Evolutionary conservation across 306 rosid species (phyloP).

Genomic region (Ormosia semicastrata): DNA sequence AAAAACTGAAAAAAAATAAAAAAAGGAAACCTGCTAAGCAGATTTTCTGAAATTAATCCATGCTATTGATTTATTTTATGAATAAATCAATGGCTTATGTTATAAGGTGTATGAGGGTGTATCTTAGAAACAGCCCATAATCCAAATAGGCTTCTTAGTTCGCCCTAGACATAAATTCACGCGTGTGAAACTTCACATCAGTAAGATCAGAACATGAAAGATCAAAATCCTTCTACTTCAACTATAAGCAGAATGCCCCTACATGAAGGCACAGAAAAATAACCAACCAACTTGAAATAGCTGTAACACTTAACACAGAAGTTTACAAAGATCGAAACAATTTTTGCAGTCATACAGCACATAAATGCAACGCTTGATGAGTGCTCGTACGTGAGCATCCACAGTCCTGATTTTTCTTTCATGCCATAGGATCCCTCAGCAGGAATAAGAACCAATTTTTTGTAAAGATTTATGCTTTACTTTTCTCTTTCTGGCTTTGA

Average conservation of each 20-base stretch:
- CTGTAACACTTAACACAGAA: slow-evolving; percentile 44
- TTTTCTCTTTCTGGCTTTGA: slow-evolving; percentile 49
- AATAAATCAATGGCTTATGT: too few species aligned
- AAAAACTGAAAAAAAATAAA: too few species aligned
- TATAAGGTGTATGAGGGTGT: too few species aligned
- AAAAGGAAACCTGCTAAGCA: too few species aligned
- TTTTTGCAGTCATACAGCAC: slow-evolving; percentile 58
- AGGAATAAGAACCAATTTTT: slow-evolving; percentile 35
- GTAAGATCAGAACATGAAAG: slow-evolving; percentile 32
- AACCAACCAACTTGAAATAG: slow-evolving; percentile 28
- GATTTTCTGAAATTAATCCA: too few species aligned
- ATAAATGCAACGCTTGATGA: slow-evolving; percentile 39
- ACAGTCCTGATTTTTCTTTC: slow-evolving; percentile 25
- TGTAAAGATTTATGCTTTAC: slow-evolving; percentile 28
- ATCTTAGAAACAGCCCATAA: too few species aligned
- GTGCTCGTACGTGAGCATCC: slow-evolving; percentile 22
- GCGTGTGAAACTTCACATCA: slow-evolving; percentile 42
- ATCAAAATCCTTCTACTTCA: slow-evolving; percentile 36
- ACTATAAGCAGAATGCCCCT: slow-evolving; percentile 39
- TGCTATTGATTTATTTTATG: too few species aligned
- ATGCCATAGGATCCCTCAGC: slow-evolving; percentile 18
- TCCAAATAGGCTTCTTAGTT: slow-evolving; percentile 29
- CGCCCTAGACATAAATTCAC: slow-evolving; percentile 23
- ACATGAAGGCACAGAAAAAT: slow-evolving; percentile 27
- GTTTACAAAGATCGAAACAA: slow-evolving; percentile 47